Base-by-base conservation (phyloP, 2,329 filamentous ascomycete genomes). In the Periconia sp. region DNA sequence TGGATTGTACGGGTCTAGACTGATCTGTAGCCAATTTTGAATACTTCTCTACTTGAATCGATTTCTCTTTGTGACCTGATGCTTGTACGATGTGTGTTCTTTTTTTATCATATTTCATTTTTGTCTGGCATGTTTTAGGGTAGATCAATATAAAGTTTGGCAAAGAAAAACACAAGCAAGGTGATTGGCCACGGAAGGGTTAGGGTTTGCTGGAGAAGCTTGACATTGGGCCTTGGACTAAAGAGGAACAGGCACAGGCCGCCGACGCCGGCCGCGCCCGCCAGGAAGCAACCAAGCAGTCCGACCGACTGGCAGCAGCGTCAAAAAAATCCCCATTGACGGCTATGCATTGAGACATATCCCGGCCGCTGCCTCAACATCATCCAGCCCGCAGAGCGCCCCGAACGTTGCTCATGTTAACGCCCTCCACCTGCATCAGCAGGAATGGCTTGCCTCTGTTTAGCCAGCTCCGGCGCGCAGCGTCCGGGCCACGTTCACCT, bases 391-490 rank as follows among this genome's bases (percentile, higher is more conserved):
- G 59, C 61, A 59, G 63, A 53, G 56, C 57, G 42, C 47, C 57
- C 49, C 58, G 58, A 50, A 45, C 42, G 45, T 45, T 46, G 50
- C 50, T 55, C 63, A 71, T 70, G 68, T 66, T 64, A 49, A 61
- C 64, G 63, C 20, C 45, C 65, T 63, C 60, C 33, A 6, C 11
- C 33, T 13, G 11, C 60, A 60, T 55, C 58, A 31, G 61, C 60
- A 64, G 64, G 57, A 50, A 72, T 71, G 71, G 70, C 64, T 50
- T 68, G 64, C 60, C 61, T 61, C 62, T 66, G 56, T 59, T 64
- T 64, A 62, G 63, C 66, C 64, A 64, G 49, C 57, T 68, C 57
- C 61, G 65, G 60, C 65, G 69, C 65, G 63, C 62, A 59, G 49
- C 56, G 52, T 53, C 60, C 56, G 53, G 62, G 60, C 58, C 66